These are phyloP conservation scores for Ambrosiella cleistominuta DNA, from an alignment of 2,329 filamentous ascomycete genomes.

Conservation along the genomic window DNA sequence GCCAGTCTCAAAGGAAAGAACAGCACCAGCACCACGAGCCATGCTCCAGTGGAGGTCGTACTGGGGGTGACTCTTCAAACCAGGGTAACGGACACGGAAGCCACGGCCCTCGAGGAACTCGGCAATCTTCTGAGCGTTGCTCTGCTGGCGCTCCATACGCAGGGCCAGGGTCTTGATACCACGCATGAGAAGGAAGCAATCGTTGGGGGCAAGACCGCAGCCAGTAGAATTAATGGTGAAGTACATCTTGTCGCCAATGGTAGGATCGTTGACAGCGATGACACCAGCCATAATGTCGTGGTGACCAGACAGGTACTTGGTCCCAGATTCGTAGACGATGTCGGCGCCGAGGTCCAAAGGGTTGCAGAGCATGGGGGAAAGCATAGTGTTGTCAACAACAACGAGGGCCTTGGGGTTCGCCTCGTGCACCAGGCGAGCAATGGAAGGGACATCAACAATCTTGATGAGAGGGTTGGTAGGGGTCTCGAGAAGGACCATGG, in stretches of 20 bases:
- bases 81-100: slow-evolving; percentile 90
- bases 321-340: slow-evolving; percentile 92
- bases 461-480: slow-evolving; percentile 98
- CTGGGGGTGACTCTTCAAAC: slow-evolving; percentile 84
- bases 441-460: slow-evolving; percentile 76
- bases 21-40: slow-evolving; percentile 82
- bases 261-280: slow-evolving; percentile 70
- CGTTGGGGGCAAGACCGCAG: slow-evolving; percentile 84
- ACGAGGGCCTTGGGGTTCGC: slow-evolving; percentile 66
- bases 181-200: slow-evolving; percentile 87
- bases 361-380: slow-evolving; percentile 85
- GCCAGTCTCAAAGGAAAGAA: slow-evolving; percentile 90
- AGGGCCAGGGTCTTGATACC: slow-evolving; percentile 94
- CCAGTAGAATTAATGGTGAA: slow-evolving; percentile 96
- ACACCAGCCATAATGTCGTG: slow-evolving; percentile 99
- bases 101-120: slow-evolving; percentile 80
- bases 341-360: slow-evolving; percentile 89
- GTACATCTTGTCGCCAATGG: slow-evolving; percentile 75
- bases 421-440: slow-evolving; percentile 59
- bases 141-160: slow-evolving; percentile 96
- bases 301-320: slow-evolving; percentile 93
- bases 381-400: slow-evolving; percentile 96
- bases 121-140: slow-evolving; percentile 78
- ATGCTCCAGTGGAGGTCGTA: slow-evolving; percentile 94
- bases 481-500: slow-evolving; percentile 90